Evolutionary conservation across 768 basidiomycete species (phyloP), one percentile per base, ranked within the genome.

Genomic region (Leucocoprinus leucothites): DNA sequence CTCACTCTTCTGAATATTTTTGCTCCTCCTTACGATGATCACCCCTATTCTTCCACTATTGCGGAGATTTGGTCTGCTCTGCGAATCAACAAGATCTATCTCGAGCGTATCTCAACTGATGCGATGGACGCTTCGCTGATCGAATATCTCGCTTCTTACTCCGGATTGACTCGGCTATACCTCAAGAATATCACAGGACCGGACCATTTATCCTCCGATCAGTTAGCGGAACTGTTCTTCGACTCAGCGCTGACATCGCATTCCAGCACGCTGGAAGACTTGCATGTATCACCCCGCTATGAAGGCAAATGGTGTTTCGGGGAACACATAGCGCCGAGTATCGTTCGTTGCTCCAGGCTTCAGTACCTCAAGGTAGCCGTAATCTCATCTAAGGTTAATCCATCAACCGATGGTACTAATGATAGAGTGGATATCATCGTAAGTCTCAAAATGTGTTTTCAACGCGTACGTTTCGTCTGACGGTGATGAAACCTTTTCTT

Each of bases 251-350:
- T 45, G 31, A 13, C 13, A 7, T 41, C 31, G 34, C 51, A 53
- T 35, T 43, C 22, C 11, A 13, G 9, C 22, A 53, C 51, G 14
- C 16, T 53, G 18, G 51, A 45, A 31, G 51, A 53, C 25, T 42
- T 53, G 11, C 44, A 52, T 24, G n/a, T 53, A 21, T 25, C 44
- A 24, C 51, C 51, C 9, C 38, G 18, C 34, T 45, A 53, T 53
- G 51, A 53, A 44, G 43, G 43, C 28, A 35, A 35, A 35, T 53
- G 51, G 51, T 53, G 51, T 53, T 53, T 53, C 21, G 43, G 51
- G 21, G 51, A 44, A n/a, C 51, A 53, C 24, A 45, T 53, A 18
- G 31, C 43, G 42, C 41, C 51, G 9, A 44, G 22, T 41, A 21
- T 53, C 26, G 19, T 18, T 44, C 51, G 43, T 7, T 53, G 51